phyloP scores from a whole-genome alignment of 805 yeast genomes.

The Pichia pseudocactophila region DNA sequence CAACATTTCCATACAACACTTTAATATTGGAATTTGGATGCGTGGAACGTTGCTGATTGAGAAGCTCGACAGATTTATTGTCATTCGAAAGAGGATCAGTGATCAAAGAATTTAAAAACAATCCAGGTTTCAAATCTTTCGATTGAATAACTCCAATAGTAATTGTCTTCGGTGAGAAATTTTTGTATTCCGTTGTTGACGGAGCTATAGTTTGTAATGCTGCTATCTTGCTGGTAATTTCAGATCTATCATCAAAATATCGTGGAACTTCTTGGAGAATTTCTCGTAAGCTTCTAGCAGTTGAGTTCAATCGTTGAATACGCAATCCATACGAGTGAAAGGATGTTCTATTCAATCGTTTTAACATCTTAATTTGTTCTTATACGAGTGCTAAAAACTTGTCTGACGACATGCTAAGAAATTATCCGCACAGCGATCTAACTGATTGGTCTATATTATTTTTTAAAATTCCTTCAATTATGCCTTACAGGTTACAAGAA shows the following conservation, averaged over 20 bases:
- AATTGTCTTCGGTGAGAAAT: slow-evolving; percentile 19
- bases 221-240: slow-evolving; percentile 13
- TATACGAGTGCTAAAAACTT: no score
- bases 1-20: slow-evolving; percentile 11
- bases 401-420: neutral
- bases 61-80: slow-evolving; percentile 14
- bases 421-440: no score
- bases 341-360: no score
- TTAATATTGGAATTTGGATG: slow-evolving; percentile 11
- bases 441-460: no score
- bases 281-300: slow-evolving; percentile 2
- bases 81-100: slow-evolving; percentile 25
- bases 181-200: neutral
- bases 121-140: slow-evolving; percentile 13
- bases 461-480: neutral
- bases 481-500: neutral
- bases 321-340: neutral
- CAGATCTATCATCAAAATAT: slow-evolving; percentile 10
- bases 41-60: slow-evolving; percentile 9
- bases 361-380: no score
- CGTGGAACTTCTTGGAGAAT: slow-evolving; percentile 10
- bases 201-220: slow-evolving; percentile 14
- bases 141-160: slow-evolving; percentile 25
- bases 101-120: slow-evolving; percentile 20
- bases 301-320: neutral